These are phyloP conservation scores for Phytophthora sojae DNA, from an alignment of 352 stramenopile genomes.

Conservation along the genomic window DNA sequence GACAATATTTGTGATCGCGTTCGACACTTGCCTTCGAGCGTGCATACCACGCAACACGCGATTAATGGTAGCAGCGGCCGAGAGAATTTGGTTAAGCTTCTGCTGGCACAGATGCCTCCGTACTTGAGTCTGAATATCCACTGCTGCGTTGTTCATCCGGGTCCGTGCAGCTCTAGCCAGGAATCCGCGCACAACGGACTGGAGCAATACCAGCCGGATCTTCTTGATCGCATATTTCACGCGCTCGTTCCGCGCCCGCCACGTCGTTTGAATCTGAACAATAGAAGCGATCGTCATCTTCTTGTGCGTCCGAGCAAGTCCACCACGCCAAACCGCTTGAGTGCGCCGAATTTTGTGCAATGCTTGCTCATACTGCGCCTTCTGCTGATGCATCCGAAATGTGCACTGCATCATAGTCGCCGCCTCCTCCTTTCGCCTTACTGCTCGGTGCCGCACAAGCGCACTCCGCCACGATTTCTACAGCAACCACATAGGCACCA, in stretches of 20 bases:
- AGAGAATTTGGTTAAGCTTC: constrained; percentile 21
- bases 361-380: constrained; percentile 27
- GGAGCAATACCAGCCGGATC: constrained; percentile 39
- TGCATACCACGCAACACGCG: constrained; percentile 45
- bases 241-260: constrained; percentile 37
- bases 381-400: constrained; percentile 33
- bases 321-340: constrained; percentile 43
- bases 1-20: constrained; percentile 13
- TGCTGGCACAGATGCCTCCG: constrained; percentile 27
- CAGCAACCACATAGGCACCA: not conserved
- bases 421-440: constrained; percentile 29
- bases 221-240: constrained; percentile 42
- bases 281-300: constrained; percentile 26
- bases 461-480: constrained; percentile 38
- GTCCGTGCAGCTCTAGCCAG: constrained; percentile 18
- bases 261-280: constrained; percentile 41
- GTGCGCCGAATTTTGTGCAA: constrained; percentile 27
- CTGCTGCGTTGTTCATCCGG: constrained; percentile 26
- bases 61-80: constrained; percentile 39
- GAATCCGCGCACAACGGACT: constrained; percentile 38
- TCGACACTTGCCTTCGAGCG: constrained; percentile 16
- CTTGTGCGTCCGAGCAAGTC: constrained; percentile 21
- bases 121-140: constrained; percentile 42
- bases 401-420: constrained; percentile 39
- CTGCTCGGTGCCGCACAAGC: constrained; percentile 20